Conservation (phyloP, 1,139 yeast genomes). For the Pneumocystis sp. region DNA sequence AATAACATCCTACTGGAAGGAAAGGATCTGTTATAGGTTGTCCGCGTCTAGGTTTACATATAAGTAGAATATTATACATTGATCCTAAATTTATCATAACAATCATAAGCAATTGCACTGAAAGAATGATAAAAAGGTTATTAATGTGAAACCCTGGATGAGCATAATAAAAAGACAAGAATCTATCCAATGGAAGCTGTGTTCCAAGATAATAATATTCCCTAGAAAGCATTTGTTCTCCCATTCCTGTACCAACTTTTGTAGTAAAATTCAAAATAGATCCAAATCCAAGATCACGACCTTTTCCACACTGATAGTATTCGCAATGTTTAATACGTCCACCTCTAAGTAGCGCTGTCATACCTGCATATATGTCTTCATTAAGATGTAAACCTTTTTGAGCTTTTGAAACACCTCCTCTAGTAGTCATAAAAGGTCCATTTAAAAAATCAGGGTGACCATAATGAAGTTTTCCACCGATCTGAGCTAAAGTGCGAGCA, state of each 20-base stretch:
- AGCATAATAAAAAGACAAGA: constrained; percentile 93
- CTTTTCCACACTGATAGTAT: constrained; percentile 99
- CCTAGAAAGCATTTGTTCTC: constrained; percentile 97
- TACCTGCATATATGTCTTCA: constrained; percentile 99
- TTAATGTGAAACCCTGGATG: constrained; percentile 99
- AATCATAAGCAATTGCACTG: constrained; percentile 84
- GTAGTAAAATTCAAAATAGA: constrained; percentile 97
- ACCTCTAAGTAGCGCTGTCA: constrained; percentile 94
- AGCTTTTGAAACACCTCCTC: constrained; percentile 99
- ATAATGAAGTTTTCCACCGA: constrained; percentile 97
- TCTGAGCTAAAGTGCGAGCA: constrained; percentile 93
- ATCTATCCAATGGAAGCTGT: constrained; percentile 91
- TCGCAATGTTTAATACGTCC: constrained; percentile 99
- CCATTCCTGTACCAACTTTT: constrained; percentile 99
- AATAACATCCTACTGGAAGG: constrained; percentile 88
- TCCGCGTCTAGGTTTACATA: constrained; percentile 71
- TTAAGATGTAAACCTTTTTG: constrained; percentile 96
- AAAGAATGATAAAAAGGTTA: constrained; percentile 85
- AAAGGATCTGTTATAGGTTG: constrained; percentile 73
- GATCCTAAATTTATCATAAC: constrained; percentile 84
- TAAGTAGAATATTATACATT: constrained; percentile 75
- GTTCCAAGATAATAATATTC: constrained; percentile 96
- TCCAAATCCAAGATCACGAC: constrained; percentile 99
- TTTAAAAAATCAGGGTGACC: constrained; percentile 99
- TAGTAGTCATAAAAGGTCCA: constrained; percentile 84